These are phyloP conservation scores for Penicillium sclerotiorum DNA, from an alignment of 2,329 filamentous ascomycete species.

Conservation along the genomic window DNA sequence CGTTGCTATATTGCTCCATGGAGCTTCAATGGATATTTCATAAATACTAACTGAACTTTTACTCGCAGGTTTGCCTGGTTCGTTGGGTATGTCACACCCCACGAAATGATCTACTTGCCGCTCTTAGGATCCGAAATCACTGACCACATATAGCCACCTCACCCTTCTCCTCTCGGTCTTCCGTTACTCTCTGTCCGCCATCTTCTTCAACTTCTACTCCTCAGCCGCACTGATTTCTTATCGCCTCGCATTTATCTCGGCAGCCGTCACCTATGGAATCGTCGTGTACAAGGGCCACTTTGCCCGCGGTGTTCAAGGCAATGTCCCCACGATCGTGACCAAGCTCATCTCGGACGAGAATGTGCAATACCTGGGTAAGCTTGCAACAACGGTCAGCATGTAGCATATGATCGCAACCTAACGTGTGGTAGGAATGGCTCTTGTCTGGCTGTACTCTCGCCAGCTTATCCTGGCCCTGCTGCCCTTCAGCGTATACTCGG, in stretches of 20 bases:
- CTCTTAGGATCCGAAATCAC: constrained; percentile 11
- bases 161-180: constrained; percentile 79
- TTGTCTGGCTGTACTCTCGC: constrained; percentile 90
- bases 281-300: constrained; percentile 98
- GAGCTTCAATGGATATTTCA: constrained; percentile 11
- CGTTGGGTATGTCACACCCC: constrained; percentile 63
- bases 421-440: constrained; percentile 71
- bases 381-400: constrained; percentile 9
- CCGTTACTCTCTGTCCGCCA: constrained; percentile 82
- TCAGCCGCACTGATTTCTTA: constrained; percentile 80
- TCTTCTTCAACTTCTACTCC: constrained; percentile 84
- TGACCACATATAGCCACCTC: constrained; percentile 67
- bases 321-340: constrained; percentile 63
- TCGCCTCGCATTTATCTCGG: constrained; percentile 85
- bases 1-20: constrained; percentile 9
- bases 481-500: constrained; percentile 93
- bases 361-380: constrained; percentile 93
- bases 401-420: constrained; percentile 7
- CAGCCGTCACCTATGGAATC: constrained; percentile 91
- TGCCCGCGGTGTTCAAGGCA: constrained; percentile 73
- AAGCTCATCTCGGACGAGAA: constrained; percentile 86
- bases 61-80: constrained; percentile 68
- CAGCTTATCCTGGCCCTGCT: constrained; percentile 89
- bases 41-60: constrained; percentile 35
- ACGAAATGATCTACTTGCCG: constrained; percentile 2